A percentile compares a stretch with the other conserved stretches of the same genome.
Evolutionary conservation across 495 filamentous ascomycete genomes (phyloP).

Genomic region (Xanthoparmelia taractica): DNA sequence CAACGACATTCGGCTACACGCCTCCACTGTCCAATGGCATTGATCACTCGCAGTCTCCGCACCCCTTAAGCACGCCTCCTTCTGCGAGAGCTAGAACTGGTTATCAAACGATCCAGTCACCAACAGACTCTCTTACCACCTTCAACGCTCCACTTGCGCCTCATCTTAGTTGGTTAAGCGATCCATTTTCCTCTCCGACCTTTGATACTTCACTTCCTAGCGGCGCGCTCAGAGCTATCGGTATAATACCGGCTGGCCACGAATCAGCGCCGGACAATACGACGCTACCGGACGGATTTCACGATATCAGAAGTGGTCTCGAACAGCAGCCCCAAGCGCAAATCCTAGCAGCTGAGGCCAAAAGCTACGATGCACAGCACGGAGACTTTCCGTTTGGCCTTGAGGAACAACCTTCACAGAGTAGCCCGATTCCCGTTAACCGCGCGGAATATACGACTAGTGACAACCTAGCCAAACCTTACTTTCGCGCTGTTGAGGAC

Average conservation of each 20-base stretch:
- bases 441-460: not conserved
- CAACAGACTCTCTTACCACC: not conserved
- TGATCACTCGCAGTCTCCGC: not conserved
- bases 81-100: not conserved
- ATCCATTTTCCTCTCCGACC: not conserved
- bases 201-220: not conserved
- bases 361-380: not conserved
- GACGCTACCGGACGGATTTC: not conserved
- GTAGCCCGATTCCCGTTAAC: not conserved
- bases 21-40: not conserved
- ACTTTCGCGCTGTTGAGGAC: not conserved
- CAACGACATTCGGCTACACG: not conserved
- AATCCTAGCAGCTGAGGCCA: not conserved
- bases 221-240: not conserved
- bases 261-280: not conserved
- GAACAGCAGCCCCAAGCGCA: not conserved
- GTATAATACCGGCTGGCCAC: not conserved
- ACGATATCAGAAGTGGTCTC: not conserved
- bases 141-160: not conserved
- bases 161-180: not conserved
- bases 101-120: not conserved
- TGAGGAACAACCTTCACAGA: not conserved
- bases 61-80: not conserved
- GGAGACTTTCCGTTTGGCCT: not conserved
- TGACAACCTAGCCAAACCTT: not conserved